Evolutionary conservation across 192 early-diverging fungal genomes (phyloP).

Genomic region (Kappamyces sp.): DNA sequence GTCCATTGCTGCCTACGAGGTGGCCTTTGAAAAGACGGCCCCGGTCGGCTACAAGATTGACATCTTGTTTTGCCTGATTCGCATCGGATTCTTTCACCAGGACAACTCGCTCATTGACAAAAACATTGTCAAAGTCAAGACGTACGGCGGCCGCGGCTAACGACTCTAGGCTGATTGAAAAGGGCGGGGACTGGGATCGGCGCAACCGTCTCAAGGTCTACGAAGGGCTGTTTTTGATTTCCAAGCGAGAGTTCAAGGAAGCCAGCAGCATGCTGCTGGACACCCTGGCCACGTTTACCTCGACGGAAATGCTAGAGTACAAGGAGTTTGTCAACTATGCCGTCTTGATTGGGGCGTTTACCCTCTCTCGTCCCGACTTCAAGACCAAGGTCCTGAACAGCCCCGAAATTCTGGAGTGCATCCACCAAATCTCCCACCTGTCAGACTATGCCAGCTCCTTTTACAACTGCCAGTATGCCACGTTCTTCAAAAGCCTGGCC

Average conservation of each 20-base stretch:
- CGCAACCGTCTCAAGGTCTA: slow-evolving; percentile 96
- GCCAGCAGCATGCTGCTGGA: slow-evolving; percentile 87
- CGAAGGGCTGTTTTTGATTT: slow-evolving; percentile 88
- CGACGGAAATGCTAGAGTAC: slow-evolving; percentile 96
- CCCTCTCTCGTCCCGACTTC: slow-evolving; percentile 84
- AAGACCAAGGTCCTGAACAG: slow-evolving; percentile 63
- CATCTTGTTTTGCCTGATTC: slow-evolving; percentile 83
- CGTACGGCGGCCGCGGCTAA: slow-evolving; percentile 42
- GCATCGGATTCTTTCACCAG: slow-evolving; percentile 90
- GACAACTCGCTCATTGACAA: slow-evolving; percentile 70
- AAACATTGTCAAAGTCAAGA: slow-evolving; percentile 76
- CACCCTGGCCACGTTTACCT: slow-evolving; percentile 91
- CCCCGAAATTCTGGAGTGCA: slow-evolving; percentile 94
- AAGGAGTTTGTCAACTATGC: slow-evolving; percentile 95
- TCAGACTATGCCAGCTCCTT: slow-evolving; percentile 77
- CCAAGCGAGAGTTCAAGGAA: slow-evolving; percentile 92
- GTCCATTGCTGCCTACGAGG: slow-evolving; percentile 74
- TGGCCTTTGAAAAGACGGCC: slow-evolving; percentile 79
- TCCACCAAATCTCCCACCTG: slow-evolving; percentile 81
- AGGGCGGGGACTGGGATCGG: slow-evolving; percentile 96
- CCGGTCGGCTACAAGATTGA: slow-evolving; percentile 92
- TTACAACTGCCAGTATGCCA: slow-evolving; percentile 86
- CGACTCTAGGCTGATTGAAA: slow-evolving; percentile 14
- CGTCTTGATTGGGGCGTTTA: slow-evolving; percentile 79
- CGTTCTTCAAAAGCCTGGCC: slow-evolving; percentile 88